Conservation (phyloP, 2,329 filamentous ascomycete genomes). For the Gyromitra esculenta region DNA sequence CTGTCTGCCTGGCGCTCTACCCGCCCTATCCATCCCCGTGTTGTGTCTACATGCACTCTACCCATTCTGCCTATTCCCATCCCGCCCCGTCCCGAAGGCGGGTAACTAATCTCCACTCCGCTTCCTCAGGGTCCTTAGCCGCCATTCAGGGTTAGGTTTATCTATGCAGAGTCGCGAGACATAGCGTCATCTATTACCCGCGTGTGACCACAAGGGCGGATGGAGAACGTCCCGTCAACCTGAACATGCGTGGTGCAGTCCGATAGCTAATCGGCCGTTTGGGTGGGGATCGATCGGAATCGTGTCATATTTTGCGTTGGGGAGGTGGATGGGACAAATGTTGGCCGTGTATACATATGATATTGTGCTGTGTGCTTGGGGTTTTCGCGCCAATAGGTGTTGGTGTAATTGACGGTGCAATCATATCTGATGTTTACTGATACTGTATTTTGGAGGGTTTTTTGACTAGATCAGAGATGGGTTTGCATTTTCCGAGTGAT, state of each 20-base stretch:
- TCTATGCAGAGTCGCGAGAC: constrained; percentile 6
- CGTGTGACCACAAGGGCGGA: too few species aligned
- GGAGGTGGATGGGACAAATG: too few species aligned
- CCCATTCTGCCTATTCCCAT: background rate
- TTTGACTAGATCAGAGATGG: too few species aligned
- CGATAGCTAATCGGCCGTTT: background rate
- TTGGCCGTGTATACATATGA: too few species aligned
- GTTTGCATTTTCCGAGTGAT: too few species aligned
- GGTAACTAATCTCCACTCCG: background rate
- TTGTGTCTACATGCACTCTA: background rate
- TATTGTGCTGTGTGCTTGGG: too few species aligned
- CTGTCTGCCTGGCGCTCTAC: too few species aligned
- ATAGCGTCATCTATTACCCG: constrained; percentile 16
- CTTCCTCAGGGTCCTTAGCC: constrained; percentile 8
- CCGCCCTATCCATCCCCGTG: too few species aligned
- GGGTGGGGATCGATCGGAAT: background rate
- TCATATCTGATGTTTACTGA: too few species aligned
- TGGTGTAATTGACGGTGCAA: too few species aligned
- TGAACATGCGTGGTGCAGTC: background rate
- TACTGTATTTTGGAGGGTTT: too few species aligned
- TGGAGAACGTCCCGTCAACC: background rate
- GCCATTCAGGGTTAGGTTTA: constrained; percentile 19
- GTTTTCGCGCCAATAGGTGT: too few species aligned
- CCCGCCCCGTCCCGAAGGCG: background rate
- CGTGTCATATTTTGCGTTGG: background rate